Evolutionary conservation across 179 eudicot genomes (phyloP), one percentile per base, ranked within the genome.

Genomic region (Spergularia azorica): DNA sequence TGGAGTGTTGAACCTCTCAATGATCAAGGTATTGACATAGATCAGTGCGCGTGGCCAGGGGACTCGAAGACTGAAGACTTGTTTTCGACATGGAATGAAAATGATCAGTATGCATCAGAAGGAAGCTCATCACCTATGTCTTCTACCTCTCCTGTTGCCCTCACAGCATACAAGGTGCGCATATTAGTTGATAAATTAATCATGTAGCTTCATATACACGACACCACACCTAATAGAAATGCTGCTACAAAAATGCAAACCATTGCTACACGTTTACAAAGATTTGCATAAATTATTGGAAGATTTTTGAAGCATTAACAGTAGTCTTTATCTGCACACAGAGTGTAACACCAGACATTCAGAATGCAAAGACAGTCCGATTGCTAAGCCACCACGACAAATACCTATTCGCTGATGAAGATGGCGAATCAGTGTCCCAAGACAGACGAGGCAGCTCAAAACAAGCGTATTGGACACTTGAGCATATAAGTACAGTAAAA

Each of bases 361-460:
- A 65, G 5, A 80, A 82, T n/a, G 92, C 95, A 0, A 87, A 84
- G 65, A 80, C 83, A n/a, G 84, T 90, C 11, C 83, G 89, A 9
- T 83, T 90, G 14, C 63, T 74, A 6, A 84, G 88, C 86, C 70
- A 74, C 84, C 88, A 84, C 46, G 78, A 81, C 78, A 88, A 88
- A 81, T 87, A 77, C 83, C 78, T 88, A 1, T 21, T 69, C 14
- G 92, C 94, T n/a, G 84, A 81, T 4, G 84, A 82, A 12, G 90
- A 88, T 75, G 70, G 79, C 15, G 90, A 81, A 18, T 70, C 84
- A 0, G 92, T 90, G 14, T 16, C 39, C 62, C 92, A 85, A 61
- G 81, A 79, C 71, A 85, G 84, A 18, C 72, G 76, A 9, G 81
- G 86, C 21, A 63, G 78, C 6, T 73, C 86, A 20, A 75, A 26